A percentile compares a stretch with the other conserved stretches of the same genome.
Evolutionary conservation across 495 filamentous ascomycete species (phyloP).

Genomic region (Penicillium arizonense): DNA sequence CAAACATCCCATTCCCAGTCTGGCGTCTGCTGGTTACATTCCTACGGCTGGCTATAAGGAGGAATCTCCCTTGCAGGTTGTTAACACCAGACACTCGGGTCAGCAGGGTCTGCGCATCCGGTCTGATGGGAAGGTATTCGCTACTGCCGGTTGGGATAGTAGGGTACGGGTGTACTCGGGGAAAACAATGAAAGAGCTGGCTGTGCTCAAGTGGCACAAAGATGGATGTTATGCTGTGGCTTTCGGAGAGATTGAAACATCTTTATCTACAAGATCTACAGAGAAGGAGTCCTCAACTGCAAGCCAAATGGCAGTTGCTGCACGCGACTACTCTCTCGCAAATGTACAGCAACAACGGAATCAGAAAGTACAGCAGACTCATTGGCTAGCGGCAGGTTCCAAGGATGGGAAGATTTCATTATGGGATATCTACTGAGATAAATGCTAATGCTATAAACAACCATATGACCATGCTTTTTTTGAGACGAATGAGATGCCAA

Average conservation of each 20-base stretch:
- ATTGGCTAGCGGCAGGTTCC: constrained; percentile 88
- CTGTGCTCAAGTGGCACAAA: constrained; percentile 94
- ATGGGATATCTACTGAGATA: constrained; percentile 85
- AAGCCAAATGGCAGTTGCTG: not conserved
- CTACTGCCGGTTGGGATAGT: constrained; percentile 92
- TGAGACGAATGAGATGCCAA: constrained; percentile 4
- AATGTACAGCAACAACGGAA: constrained; percentile 62
- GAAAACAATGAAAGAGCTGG: constrained; percentile 82
- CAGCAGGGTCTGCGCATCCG: constrained; percentile 81
- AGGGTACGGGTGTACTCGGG: constrained; percentile 75
- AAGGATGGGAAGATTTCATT: constrained; percentile 96
- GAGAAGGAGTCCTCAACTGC: not conserved
- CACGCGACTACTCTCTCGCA: constrained; percentile 28
- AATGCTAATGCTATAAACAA: constrained; percentile 34
- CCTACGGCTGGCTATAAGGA: constrained; percentile 18
- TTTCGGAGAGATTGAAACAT: constrained; percentile 56
- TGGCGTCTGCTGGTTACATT: constrained; percentile 7
- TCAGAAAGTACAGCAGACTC: constrained; percentile 62
- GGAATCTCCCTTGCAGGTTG: constrained; percentile 49
- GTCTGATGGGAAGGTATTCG: constrained; percentile 78
- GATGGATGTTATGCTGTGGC: constrained; percentile 84
- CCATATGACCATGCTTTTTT: constrained; percentile 24
- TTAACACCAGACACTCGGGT: constrained; percentile 83
- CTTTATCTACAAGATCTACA: not conserved
- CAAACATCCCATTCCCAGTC: constrained; percentile 57